Evolutionary conservation across 139 green algal species (phyloP).

Genomic region (Auxenochlorella protothecoides): DNA sequence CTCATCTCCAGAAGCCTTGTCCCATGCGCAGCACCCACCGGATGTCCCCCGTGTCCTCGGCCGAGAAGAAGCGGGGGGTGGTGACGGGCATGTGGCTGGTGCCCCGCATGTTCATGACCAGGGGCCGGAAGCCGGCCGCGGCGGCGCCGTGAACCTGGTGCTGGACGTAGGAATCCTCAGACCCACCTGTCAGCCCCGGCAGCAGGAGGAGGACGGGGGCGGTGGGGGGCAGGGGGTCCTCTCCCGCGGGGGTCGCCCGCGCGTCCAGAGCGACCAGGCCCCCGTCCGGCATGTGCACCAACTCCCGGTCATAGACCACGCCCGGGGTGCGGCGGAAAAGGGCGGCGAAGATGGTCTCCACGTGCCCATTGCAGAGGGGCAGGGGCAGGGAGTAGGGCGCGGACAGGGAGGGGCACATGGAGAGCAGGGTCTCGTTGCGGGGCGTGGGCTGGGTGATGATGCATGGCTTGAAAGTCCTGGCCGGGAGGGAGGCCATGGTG

Average conservation of each 20-base stretch:
- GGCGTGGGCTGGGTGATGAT: constrained; percentile 7
- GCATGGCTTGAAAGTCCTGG: too few species aligned
- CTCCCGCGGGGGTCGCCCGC: background rate
- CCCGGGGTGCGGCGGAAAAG: constrained; percentile 42
- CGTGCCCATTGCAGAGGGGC: constrained; percentile 38
- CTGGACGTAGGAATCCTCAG: constrained; percentile 75
- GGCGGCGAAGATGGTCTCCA: constrained; percentile 88
- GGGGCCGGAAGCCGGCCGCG: constrained; percentile 32
- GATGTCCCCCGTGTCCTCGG: constrained; percentile 82
- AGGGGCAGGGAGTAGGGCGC: constrained; percentile 15
- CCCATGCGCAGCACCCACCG: constrained; percentile 15
- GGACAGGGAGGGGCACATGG: constrained; percentile 18
- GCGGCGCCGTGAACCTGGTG: constrained; percentile 45
- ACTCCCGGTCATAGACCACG: constrained; percentile 59
- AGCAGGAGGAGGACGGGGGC: constrained; percentile 79
- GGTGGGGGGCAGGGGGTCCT: constrained; percentile 24
- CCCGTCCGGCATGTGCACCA: constrained; percentile 63
- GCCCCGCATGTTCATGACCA: constrained; percentile 87
- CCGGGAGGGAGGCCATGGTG: too few species aligned
- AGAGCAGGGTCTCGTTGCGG: constrained; percentile 19
- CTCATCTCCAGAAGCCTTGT: background rate
- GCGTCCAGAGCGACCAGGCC: constrained; percentile 75
- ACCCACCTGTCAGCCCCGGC: constrained; percentile 84
- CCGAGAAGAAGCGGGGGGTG: constrained; percentile 89
- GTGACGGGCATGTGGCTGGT: constrained; percentile 78